phyloP scores from a whole-genome alignment of 805 yeast genomes.

The Nakazawaea populi region DNA sequence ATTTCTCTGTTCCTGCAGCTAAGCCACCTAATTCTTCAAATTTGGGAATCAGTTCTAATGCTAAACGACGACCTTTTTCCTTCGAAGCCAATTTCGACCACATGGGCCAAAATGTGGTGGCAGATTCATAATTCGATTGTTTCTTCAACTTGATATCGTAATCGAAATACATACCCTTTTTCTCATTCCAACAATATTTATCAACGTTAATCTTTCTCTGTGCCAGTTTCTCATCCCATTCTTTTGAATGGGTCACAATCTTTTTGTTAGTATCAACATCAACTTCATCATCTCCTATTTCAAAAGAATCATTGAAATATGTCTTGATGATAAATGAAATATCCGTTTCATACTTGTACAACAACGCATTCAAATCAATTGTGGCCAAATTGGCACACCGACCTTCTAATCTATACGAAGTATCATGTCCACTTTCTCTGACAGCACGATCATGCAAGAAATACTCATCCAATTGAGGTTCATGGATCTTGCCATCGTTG shows the following conservation, averaged over 20 bases:
- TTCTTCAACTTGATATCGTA: slow-evolving; percentile 56
- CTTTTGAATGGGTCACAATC: slow-evolving; percentile 25
- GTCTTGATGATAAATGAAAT: slow-evolving; percentile 59
- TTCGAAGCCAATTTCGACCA: slow-evolving; percentile 70
- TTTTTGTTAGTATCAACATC: no score
- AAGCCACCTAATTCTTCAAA: slow-evolving; percentile 88
- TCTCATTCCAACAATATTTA: slow-evolving; percentile 79
- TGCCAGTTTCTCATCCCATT: slow-evolving; percentile 61
- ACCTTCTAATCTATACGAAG: slow-evolving; percentile 85
- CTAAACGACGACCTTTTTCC: slow-evolving; percentile 63
- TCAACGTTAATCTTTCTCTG: slow-evolving; percentile 49
- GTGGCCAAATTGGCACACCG: slow-evolving; percentile 87
- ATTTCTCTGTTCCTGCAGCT: slow-evolving; percentile 72
- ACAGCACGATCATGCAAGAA: slow-evolving; percentile 91
- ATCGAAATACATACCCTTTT: slow-evolving; percentile 74
- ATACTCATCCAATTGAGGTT: slow-evolving; percentile 83
- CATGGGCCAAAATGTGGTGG: slow-evolving; percentile 87
- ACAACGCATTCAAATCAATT: slow-evolving; percentile 76
- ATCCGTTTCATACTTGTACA: slow-evolving; percentile 87
- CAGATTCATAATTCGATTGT: slow-evolving; percentile 71
- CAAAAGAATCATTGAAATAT: slow-evolving; percentile 46
- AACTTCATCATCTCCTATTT: slow-evolving; percentile 34
- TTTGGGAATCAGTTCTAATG: slow-evolving; percentile 50
- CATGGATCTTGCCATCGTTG: slow-evolving; percentile 57
- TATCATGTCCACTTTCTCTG: slow-evolving; percentile 95